Percentiles rank a stretch among this genome's conserved stretches.
These are phyloP conservation scores for Arthrobotrys entomopaga DNA, from an alignment of 2,329 filamentous ascomycete genomes.

Conservation along the genomic window DNA sequence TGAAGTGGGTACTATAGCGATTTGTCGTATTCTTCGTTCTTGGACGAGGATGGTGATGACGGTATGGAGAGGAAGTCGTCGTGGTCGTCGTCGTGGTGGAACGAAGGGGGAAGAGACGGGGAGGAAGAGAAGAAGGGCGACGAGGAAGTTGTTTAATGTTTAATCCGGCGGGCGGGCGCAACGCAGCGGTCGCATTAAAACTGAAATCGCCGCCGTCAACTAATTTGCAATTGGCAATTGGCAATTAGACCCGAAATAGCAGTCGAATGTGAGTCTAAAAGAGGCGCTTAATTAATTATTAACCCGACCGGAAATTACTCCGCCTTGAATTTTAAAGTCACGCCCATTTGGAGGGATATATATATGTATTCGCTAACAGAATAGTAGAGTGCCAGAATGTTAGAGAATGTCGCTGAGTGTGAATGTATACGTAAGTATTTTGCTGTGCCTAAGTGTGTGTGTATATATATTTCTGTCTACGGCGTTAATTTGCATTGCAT, in stretches of 20 bases:
- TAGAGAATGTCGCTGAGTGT: no score
- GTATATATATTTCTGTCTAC: no score
- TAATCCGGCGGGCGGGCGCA: background rate
- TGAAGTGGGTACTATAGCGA: background rate
- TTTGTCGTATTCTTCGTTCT: background rate
- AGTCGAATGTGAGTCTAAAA: background rate
- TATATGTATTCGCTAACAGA: no score
- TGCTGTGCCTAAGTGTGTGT: no score
- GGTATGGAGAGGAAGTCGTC: background rate
- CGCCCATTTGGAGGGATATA: no score
- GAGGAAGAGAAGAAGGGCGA: constrained; percentile 2
- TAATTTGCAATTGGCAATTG: background rate
- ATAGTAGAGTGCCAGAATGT: no score
- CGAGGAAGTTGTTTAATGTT: background rate
- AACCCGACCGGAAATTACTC: background rate
- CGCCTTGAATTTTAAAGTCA: no score
- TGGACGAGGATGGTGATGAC: background rate
- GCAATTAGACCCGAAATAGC: constrained; percentile 6
- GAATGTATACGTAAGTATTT: no score
- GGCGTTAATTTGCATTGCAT: no score
- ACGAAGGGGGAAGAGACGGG: constrained; percentile 3
- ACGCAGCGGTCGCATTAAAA: background rate
- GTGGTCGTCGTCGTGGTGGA: no score
- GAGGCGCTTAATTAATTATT: background rate
- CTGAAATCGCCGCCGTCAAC: constrained; percentile 11